phyloP scores from a whole-genome alignment of 805 yeast genomes.

The Candida arabinofermentans region DNA sequence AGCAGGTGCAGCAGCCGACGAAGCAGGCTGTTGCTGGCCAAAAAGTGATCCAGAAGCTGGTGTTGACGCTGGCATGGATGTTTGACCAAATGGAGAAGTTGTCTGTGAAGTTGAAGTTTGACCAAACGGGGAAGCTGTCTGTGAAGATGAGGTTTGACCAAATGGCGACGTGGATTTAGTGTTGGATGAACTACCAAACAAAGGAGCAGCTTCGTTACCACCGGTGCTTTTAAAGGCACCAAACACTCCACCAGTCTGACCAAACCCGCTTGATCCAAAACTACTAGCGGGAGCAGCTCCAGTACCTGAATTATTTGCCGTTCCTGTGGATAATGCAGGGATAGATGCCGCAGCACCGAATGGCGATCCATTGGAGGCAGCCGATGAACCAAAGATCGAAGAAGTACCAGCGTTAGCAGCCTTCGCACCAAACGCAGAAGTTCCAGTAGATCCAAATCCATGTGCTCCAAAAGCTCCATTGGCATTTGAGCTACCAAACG shows the following conservation, averaged over 20 bases:
- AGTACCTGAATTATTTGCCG: too few relatives aligned
- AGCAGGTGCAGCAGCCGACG: too few relatives aligned
- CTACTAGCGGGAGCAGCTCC: not conserved
- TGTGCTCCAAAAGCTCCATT: not conserved
- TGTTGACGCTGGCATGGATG: too few relatives aligned
- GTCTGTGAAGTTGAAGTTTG: not conserved
- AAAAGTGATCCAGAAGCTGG: too few relatives aligned
- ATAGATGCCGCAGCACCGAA: conserved; percentile 7
- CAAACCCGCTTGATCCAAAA: conserved; percentile 6
- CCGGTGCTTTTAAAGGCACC: too few relatives aligned
- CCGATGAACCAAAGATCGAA: conserved; percentile 16
- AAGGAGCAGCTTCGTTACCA: not conserved
- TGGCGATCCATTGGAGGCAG: conserved; percentile 6
- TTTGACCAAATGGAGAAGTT: not conserved
- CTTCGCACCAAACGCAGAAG: conserved; percentile 4
- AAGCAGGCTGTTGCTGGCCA: too few relatives aligned
- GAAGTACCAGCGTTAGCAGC: conserved; percentile 1
- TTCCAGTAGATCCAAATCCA: conserved; percentile 8
- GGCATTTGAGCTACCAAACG: conserved; percentile 5
- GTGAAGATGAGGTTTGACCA: not conserved
- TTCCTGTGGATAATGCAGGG: too few relatives aligned
- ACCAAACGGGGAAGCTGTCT: not conserved
- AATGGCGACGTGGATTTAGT: not conserved
- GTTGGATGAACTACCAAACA: not conserved
- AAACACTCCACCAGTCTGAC: conserved; percentile 18